Evolutionary conservation across 805 yeast species (phyloP), one percentile per base, ranked within the genome.

Genomic region (Ogataea salicorniae): DNA sequence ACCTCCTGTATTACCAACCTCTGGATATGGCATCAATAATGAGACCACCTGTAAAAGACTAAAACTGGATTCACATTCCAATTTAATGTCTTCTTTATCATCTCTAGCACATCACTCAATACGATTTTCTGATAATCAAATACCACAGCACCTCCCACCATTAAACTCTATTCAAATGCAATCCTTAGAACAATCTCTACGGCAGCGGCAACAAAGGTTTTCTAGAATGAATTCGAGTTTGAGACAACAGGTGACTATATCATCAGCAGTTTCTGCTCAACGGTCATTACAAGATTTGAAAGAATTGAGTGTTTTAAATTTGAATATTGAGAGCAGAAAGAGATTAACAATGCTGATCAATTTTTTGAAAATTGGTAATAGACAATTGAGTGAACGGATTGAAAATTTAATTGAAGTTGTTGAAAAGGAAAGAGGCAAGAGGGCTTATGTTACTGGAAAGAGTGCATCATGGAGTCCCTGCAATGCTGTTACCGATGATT

Each of bases 331-430:
- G 58, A 84, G 91, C 23, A 79, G 87, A 50, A 83, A 83, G 54
- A 75, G 91, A 53, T 62, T 90, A 41, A 82, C 86, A 35, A 85
- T 92, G 59, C 81, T 95, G 57, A 73, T 91, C 41, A 91, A 89
- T 55, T 73, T 91, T 45, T 70, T 90, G 47, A 84, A 84, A 59
- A 71, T 88, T 43, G 97, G 97, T 3, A 90, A 88, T 59, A 80
- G 79, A 47, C 88, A 84, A 57, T 73, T 90, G 33, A 81, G 84
- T 41, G 71, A 77, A 42, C 81, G 88, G 54, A 85, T 90, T 17
- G 73, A 73, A 46, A 75, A 73, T 48, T 69, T 90, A 31, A 61
- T 67, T 39, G 54, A 61, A 13, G 48, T 56, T 16, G 61, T 67
- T 26, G 68, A 64, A 43, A 46, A 46, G 3, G 60, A 61, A 42